Conservation (phyloP, 2,329 filamentous ascomycete species). For the Curvularia verruculosa region DNA sequence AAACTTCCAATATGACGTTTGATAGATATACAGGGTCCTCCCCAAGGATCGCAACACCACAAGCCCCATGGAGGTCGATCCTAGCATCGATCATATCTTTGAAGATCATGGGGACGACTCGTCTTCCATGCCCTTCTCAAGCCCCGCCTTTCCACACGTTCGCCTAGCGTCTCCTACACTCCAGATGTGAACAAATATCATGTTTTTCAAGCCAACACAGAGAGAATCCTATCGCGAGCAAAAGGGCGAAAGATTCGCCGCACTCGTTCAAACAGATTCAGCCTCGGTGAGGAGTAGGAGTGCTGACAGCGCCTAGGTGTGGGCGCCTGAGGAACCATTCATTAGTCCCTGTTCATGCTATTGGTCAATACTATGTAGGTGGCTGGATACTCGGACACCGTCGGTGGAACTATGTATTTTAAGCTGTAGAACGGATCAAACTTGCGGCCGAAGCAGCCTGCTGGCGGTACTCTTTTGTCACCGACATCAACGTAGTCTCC, state of each 20-base stretch:
- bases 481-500: not conserved
- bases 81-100: not conserved
- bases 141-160: not conserved
- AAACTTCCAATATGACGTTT: not conserved
- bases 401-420: not conserved
- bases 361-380: constrained; percentile 5
- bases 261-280: not conserved
- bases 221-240: no score
- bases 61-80: not conserved
- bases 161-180: not conserved
- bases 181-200: not conserved
- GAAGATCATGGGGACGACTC: not conserved
- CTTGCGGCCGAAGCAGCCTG: constrained; percentile 6
- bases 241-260: not conserved
- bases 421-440: not conserved
- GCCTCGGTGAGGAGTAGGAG: constrained; percentile 3
- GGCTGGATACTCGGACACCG: not conserved
- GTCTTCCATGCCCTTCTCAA: not conserved
- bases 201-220: not conserved
- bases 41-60: not conserved
- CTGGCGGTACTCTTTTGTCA: not conserved
- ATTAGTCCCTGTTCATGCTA: not conserved
- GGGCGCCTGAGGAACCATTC: constrained; percentile 1
- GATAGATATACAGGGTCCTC: not conserved
- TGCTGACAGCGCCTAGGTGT: not conserved